phyloP scores from a whole-genome alignment of 129 eudicot species.

The Tagetes patula region DNA sequence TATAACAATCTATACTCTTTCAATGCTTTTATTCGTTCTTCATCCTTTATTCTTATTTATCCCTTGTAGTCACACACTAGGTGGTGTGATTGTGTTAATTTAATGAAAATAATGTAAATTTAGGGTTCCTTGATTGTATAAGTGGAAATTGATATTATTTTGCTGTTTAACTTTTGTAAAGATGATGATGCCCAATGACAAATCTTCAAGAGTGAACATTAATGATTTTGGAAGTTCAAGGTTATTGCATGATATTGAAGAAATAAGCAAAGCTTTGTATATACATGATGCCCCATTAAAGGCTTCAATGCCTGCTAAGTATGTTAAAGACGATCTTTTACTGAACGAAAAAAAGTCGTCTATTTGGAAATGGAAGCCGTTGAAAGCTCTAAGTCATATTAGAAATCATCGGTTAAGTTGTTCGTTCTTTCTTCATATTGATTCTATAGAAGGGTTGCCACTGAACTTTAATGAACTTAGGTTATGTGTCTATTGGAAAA shows the following conservation, averaged over 20 bases:
- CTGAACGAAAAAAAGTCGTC: constrained; percentile 47
- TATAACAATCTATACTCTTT: not conserved
- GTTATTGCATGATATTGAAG: constrained; percentile 61
- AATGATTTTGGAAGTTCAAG: constrained; percentile 48
- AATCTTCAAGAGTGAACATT: constrained; percentile 32
- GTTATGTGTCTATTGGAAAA: constrained; percentile 55
- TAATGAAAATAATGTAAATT: not conserved
- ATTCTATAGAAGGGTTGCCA: constrained; percentile 58
- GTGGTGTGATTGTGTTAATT: not conserved
- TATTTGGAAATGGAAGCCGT: constrained; percentile 74
- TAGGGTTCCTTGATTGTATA: not conserved
- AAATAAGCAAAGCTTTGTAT: constrained; percentile 66
- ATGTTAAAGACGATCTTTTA: constrained; percentile 28
- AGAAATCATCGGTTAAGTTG: constrained; percentile 42
- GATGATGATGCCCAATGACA: constrained; percentile 43
- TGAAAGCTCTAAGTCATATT: constrained; percentile 58
- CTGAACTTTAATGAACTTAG: constrained; percentile 42
- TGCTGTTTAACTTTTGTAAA: constrained; percentile 31
- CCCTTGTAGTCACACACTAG: not conserved
- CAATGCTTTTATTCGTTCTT: constrained; percentile 11
- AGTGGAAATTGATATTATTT: not conserved
- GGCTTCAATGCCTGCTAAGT: constrained; percentile 22
- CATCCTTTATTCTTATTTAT: not conserved
- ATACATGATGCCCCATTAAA: constrained; percentile 35
- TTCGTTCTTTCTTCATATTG: constrained; percentile 63